Evolutionary conservation across 139 green algal species (phyloP), one percentile per base, ranked within the genome.

Genomic region (Closterium sp.): DNA sequence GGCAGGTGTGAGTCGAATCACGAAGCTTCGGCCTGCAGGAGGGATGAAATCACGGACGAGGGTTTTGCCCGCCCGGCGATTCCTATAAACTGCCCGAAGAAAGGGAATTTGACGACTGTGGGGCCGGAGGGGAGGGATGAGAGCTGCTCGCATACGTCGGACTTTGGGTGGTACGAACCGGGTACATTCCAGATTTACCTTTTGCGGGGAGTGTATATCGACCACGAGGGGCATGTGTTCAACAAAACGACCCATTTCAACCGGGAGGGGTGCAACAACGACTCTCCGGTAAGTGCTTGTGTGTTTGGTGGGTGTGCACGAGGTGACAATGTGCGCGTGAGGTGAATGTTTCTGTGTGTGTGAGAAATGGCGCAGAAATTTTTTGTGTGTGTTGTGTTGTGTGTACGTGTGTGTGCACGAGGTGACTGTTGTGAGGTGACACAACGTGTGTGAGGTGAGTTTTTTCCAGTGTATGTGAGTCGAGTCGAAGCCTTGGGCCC

Each of bases 201-300:
- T 86, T 28, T 90, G n/a, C 28, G 30, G n/a, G 84, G 84, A 29
- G 84, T 91, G 89, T 91, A 91, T 45, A 84, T 91, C 24, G 84
- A 91, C 38, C 22, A 31, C 22, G 31, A 85, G 84, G 89, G 89
- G 31, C 89, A 86, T 17, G 89, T 91, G 29, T 91, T 91, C 38
- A 91, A 91, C 38, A 38, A 85, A 27, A 91, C 89, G 30, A 79
- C 62, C 17, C 62, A 79, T 27, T 79, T 79, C 62, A 79, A 79
- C 62, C 62, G 62, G 17, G 62, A 79, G 62, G 62, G 62, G 17
- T 79, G 62, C 62, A 79, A 79, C 62, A 79, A 79, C 17, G 62
- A 79, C 5, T 2, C 62, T 4, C 62, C 62, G 62, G 62, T 79
- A 4, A 79, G 62, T 79, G 62, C 27, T 4, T 79, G 62, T 22